Evolutionary conservation across 139 green algal genomes (phyloP).

Genomic region (Coccomyxa sp.): DNA sequence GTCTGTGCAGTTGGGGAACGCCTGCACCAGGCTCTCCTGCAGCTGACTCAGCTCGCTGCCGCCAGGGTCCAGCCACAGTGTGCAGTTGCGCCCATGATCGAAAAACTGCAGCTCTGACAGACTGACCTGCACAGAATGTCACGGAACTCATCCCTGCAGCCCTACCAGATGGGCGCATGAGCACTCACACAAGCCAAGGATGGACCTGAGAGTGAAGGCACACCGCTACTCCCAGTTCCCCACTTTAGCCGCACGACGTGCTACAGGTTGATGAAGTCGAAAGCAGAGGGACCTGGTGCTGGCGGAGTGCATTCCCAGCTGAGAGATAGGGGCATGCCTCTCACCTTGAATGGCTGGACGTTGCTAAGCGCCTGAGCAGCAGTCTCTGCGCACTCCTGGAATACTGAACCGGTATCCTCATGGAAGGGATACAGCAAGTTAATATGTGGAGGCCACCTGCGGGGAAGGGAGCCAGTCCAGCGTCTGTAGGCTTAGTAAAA

Average conservation of each 20-base stretch:
- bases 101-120: slow-evolving; percentile 32
- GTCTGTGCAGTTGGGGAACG: slow-evolving; percentile 58
- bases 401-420: slow-evolving; percentile 30
- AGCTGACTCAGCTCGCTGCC: slow-evolving; percentile 28
- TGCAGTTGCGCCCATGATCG: slow-evolving; percentile 37
- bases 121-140: slow-evolving; percentile 5
- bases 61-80: slow-evolving; percentile 34
- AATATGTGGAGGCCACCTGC: slow-evolving; percentile 68
- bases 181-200: too few species aligned
- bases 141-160: too few species aligned
- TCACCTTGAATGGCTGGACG: too few species aligned
- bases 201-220: too few species aligned
- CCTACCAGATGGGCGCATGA: too few species aligned
- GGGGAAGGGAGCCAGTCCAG: not conserved
- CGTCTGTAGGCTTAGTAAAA: not conserved
- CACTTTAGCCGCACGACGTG: too few species aligned
- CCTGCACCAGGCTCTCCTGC: slow-evolving; percentile 33
- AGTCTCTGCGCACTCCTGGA: slow-evolving; percentile 21
- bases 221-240: too few species aligned
- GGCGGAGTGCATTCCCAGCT: too few species aligned
- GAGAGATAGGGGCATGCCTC: too few species aligned
- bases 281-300: too few species aligned
- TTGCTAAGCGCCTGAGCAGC: too few species aligned
- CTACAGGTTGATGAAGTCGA: too few species aligned
- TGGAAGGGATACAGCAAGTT: slow-evolving; percentile 80